These are phyloP conservation scores for Hysterangium stoloniferum DNA, from an alignment of 768 basidiomycete genomes.

Conservation along the genomic window DNA sequence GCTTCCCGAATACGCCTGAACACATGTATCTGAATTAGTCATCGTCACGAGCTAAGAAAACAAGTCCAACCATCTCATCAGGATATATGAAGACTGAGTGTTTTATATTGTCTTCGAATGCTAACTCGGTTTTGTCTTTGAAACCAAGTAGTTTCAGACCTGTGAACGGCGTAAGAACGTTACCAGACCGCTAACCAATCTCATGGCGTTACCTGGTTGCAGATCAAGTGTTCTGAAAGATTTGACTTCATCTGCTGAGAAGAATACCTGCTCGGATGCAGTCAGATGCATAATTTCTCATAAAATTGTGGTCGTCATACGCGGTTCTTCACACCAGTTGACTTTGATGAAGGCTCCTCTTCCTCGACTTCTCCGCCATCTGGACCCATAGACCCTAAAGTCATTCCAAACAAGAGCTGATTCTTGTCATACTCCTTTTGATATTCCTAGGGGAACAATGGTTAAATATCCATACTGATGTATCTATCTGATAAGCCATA, in stretches of 20 bases:
- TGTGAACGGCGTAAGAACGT: conserved; percentile 19
- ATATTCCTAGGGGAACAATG: conserved; percentile 20
- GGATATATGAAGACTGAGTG: conserved; percentile 91
- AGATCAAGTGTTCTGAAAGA: conserved; percentile 77
- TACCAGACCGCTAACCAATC: neutral
- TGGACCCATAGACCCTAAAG: conserved; percentile 29
- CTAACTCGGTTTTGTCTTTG: conserved; percentile 60
- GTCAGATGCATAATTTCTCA: neutral
- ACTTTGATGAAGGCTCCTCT: neutral
- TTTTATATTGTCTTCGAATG: conserved; percentile 86
- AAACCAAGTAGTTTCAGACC: conserved; percentile 92
- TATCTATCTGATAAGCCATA: conserved; percentile 1
- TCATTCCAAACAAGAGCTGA: conserved; percentile 33
- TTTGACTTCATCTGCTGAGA: conserved; percentile 73
- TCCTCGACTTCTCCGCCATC: conserved; percentile 13
- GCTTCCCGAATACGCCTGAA: conserved; percentile 75
- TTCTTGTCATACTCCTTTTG: conserved; percentile 30
- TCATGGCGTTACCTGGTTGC: conserved; percentile 53
- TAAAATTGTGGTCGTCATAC: neutral
- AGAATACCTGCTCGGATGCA: conserved; percentile 54
- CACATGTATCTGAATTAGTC: neutral
- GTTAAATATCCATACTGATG: neutral
- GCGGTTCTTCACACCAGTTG: conserved; percentile 6
- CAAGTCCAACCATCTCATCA: conserved; percentile 66
- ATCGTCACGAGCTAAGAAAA: neutral